Evolutionary conservation across 306 rosid genomes (phyloP).

Genomic region (Dalbergia oliveri): DNA sequence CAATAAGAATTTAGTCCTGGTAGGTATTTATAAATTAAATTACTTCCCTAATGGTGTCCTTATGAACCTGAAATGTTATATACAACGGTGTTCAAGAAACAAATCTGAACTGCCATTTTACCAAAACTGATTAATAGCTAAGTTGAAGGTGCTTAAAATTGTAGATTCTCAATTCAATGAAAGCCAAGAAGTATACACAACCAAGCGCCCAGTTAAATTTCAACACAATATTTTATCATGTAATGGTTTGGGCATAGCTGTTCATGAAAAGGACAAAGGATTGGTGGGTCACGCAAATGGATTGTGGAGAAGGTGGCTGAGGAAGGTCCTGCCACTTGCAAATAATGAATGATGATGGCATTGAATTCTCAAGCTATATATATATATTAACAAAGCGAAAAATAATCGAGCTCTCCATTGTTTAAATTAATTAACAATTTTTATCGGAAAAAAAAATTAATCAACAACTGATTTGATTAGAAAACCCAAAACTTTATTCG

Average conservation of each 20-base stretch:
- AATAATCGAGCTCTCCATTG: conserved; percentile 15
- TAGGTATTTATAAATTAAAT: not conserved
- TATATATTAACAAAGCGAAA: conserved; percentile 30
- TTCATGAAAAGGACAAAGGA: conserved; percentile 36
- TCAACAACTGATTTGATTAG: not conserved
- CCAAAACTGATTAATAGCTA: not conserved
- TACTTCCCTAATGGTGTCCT: too few relatives aligned
- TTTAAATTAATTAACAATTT: not conserved
- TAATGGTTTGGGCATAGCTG: conserved; percentile 43
- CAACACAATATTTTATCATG: conserved; percentile 17
- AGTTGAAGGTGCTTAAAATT: too few relatives aligned
- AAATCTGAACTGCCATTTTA: not conserved
- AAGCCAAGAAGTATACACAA: too few relatives aligned
- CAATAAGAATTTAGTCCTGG: too few relatives aligned
- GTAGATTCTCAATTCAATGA: too few relatives aligned
- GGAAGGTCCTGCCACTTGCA: conserved; percentile 71
- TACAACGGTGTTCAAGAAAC: not conserved
- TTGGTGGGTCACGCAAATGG: conserved; percentile 66
- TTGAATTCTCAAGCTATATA: conserved; percentile 43
- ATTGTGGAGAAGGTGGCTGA: conserved; percentile 71
- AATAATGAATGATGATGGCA: conserved; percentile 56
- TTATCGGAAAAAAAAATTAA: too few relatives aligned
- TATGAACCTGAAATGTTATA: too few relatives aligned
- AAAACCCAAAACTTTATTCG: too few relatives aligned
- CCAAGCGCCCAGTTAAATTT: too few relatives aligned